These are phyloP conservation scores for Nicotiana knightiana DNA, from an alignment of 257 asterid species.

Conservation along the genomic window DNA sequence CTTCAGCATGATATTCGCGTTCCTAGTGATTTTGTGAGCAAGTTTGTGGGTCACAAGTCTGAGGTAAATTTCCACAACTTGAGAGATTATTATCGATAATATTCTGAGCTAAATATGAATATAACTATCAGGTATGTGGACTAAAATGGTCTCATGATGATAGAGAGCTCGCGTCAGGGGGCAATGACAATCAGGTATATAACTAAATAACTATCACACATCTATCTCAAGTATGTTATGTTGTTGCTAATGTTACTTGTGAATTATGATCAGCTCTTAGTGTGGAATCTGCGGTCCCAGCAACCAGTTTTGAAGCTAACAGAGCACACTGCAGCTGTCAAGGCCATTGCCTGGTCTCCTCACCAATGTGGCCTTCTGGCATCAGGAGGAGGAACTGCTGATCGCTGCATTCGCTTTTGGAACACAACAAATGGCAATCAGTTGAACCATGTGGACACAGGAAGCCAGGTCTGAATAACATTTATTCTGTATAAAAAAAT, in stretches of 20 bases:
- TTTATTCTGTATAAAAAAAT: background rate
- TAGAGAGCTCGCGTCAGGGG: conserved; percentile 96
- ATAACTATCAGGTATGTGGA: conserved; percentile 60
- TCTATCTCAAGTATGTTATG: background rate
- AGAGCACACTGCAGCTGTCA: conserved; percentile 95
- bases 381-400: conserved; percentile 99
- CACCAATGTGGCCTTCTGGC: conserved; percentile 87
- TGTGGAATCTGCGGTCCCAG: conserved; percentile 89
- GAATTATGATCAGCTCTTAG: conserved; percentile 50
- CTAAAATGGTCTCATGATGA: conserved; percentile 98
- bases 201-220: background rate
- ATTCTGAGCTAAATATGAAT: too few relatives aligned
- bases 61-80: conserved; percentile 43
- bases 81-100: too few relatives aligned
- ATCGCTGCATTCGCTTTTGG: conserved; percentile 98
- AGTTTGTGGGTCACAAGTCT: conserved; percentile 86
- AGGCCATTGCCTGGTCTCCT: conserved; percentile 98
- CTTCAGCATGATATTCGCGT: conserved; percentile 94
- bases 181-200: conserved; percentile 87
- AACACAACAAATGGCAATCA: conserved; percentile 83
- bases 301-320: conserved; percentile 72
- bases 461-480: conserved; percentile 67
- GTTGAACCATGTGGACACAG: conserved; percentile 70
- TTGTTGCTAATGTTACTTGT: background rate
- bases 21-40: conserved; percentile 69